Percentiles rank a stretch among this genome's conserved stretches.
phyloP scores from a whole-genome alignment of 768 basidiomycete species.

The Leccinum arenicola region DNA sequence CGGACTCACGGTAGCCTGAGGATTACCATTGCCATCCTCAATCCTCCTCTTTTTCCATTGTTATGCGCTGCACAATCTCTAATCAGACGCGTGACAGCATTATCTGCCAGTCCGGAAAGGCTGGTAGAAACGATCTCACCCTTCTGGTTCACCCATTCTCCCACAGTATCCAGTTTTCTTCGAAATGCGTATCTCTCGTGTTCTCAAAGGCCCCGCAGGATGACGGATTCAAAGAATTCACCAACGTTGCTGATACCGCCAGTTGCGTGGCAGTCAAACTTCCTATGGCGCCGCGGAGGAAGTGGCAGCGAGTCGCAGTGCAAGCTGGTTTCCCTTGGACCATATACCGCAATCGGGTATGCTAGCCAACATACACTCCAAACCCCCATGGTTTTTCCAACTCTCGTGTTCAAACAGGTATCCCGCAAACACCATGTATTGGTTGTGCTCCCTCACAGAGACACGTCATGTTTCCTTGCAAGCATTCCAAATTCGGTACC shows the following conservation, averaged over 20 bases:
- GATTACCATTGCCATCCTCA: neutral
- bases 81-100: conserved; percentile 36
- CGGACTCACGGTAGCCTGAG: neutral
- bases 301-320: conserved; percentile 46
- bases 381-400: conserved; percentile 6
- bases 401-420: conserved; percentile 34
- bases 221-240: conserved; percentile 20
- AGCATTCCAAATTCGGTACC: conserved; percentile 64
- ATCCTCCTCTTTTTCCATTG: neutral
- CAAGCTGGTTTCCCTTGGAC: conserved; percentile 53
- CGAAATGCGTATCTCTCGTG: conserved; percentile 14
- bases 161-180: conserved; percentile 20
- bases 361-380: conserved; percentile 15
- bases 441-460: conserved; percentile 57
- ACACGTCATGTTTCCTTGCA: conserved; percentile 54
- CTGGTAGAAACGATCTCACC: neutral
- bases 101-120: conserved; percentile 15
- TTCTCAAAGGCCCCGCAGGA: conserved; percentile 16
- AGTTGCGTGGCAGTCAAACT: conserved; percentile 20
- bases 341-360: conserved; percentile 53
- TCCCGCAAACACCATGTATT: conserved; percentile 45
- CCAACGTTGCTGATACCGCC: conserved; percentile 3
- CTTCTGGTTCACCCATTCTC: conserved; percentile 26
- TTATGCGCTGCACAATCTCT: conserved; percentile 31
- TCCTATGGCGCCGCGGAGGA: conserved; percentile 28